phyloP scores from a whole-genome alignment of 805 yeast genomes.

The Metschnikowia similis region DNA sequence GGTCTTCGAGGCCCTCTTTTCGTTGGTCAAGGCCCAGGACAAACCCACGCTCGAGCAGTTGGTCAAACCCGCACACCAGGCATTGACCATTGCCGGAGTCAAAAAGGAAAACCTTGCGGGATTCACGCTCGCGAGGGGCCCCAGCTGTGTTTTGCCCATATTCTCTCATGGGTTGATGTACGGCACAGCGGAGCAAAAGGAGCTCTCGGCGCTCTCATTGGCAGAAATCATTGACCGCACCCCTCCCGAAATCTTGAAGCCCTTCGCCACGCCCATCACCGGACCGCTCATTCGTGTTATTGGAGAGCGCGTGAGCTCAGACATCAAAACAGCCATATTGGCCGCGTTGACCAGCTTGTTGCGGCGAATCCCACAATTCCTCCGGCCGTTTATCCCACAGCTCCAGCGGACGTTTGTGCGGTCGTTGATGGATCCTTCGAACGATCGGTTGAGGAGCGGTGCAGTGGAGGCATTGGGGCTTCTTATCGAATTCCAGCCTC shows the following conservation, averaged over 20 bases:
- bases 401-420: slow-evolving; percentile 95
- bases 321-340: slow-evolving; percentile 91
- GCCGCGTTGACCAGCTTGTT: slow-evolving; percentile 77
- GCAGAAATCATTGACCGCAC: slow-evolving; percentile 84
- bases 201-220: slow-evolving; percentile 80
- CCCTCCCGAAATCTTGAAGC: slow-evolving; percentile 74
- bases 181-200: slow-evolving; percentile 81
- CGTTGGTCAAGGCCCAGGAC: slow-evolving; percentile 64
- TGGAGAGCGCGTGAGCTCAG: slow-evolving; percentile 90
- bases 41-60: slow-evolving; percentile 75
- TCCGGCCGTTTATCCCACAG: slow-evolving; percentile 96
- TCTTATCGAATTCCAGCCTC: slow-evolving; percentile 81
- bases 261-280: slow-evolving; percentile 87
- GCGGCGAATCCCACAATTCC: slow-evolving; percentile 78
- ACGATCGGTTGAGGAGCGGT: slow-evolving; percentile 68
- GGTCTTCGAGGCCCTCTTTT: slow-evolving; percentile 60
- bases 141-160: slow-evolving; percentile 82
- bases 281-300: slow-evolving; percentile 98
- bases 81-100: slow-evolving; percentile 61
- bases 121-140: slow-evolving; percentile 74
- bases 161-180: slow-evolving; percentile 95
- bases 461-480: slow-evolving; percentile 91
- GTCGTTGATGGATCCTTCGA: slow-evolving; percentile 73
- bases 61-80: slow-evolving; percentile 74
- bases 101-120: slow-evolving; percentile 67